These are phyloP conservation scores for Coccomyxa subellipsoidea DNA, from an alignment of 163 green algal genomes.

Conservation along the genomic window DNA sequence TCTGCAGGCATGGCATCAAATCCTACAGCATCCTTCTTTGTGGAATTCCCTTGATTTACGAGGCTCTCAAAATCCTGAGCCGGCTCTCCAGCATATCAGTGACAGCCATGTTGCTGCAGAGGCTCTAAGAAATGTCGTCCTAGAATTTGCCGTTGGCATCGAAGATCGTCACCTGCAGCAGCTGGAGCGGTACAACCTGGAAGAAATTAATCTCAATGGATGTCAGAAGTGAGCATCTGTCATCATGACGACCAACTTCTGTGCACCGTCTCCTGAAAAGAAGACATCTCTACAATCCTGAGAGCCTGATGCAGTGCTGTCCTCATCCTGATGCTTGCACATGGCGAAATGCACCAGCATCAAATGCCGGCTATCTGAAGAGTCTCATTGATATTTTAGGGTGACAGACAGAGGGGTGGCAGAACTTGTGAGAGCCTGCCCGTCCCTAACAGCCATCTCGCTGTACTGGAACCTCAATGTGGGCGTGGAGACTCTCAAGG, in stretches of 20 bases:
- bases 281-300: not conserved
- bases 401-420: constrained; percentile 19
- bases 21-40: not conserved
- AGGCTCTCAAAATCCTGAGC: not conserved
- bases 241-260: not conserved
- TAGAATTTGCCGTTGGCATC: constrained; percentile 27
- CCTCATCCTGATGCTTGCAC: no score
- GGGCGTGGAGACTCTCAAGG: constrained; percentile 6
- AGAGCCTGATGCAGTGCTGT: no score
- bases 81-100: not conserved
- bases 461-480: constrained; percentile 34
- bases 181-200: constrained; percentile 6
- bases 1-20: not conserved
- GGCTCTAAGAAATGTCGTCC: constrained; percentile 7
- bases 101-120: not conserved
- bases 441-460: constrained; percentile 8
- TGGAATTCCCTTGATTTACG: not conserved
- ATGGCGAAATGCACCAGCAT: no score
- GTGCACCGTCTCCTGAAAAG: not conserved
- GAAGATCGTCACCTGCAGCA: constrained; percentile 14
- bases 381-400: not conserved
- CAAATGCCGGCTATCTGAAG: not conserved
- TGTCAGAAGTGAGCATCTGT: constrained; percentile 25
- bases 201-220: constrained; percentile 26
- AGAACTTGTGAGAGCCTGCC: not conserved